Conservation (phyloP, 2,329 filamentous ascomycete genomes). For the Ophiostoma triangulosporum region DNA sequence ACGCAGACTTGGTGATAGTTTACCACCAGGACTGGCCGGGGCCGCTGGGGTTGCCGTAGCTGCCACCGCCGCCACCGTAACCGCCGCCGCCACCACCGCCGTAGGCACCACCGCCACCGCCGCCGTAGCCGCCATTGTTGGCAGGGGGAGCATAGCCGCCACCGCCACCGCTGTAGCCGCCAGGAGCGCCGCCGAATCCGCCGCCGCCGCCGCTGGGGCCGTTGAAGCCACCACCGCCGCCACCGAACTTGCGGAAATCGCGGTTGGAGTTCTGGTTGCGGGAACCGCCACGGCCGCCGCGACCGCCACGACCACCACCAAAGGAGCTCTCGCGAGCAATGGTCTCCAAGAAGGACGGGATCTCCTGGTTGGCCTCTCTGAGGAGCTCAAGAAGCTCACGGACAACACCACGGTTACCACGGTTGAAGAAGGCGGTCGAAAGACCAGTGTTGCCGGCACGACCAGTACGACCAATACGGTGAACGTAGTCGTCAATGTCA, state of each 20-base stretch:
- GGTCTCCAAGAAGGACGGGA: constrained; percentile 87
- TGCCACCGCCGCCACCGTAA: constrained; percentile 30
- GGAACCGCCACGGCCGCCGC: constrained; percentile 58
- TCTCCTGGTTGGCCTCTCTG: constrained; percentile 97
- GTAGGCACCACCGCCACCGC: constrained; percentile 43
- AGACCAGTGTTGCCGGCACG: constrained; percentile 99
- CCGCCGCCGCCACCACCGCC: constrained; percentile 40
- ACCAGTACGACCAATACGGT: constrained; percentile 98
- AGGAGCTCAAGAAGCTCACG: constrained; percentile 93
- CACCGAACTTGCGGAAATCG: constrained; percentile 75
- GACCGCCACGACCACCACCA: constrained; percentile 52
- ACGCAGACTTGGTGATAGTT: constrained; percentile 12
- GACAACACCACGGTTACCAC: constrained; percentile 94
- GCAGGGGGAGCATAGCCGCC: constrained; percentile 27
- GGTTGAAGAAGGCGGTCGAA: constrained; percentile 98
- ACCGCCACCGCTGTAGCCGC: constrained; percentile 29
- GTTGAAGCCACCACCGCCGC: constrained; percentile 35
- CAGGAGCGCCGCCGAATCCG: constrained; percentile 24
- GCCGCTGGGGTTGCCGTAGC: constrained; percentile 55
- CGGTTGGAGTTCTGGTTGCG: constrained; percentile 61
- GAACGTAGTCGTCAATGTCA: constrained; percentile 95
- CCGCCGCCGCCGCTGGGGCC: constrained; percentile 32
- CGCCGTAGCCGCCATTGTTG: constrained; percentile 25
- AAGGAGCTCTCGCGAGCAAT: constrained; percentile 91
- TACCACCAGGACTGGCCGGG: constrained; percentile 58